These are phyloP conservation scores for Aspergillus sp. DNA, from an alignment of 2,329 filamentous ascomycete genomes.

Conservation along the genomic window DNA sequence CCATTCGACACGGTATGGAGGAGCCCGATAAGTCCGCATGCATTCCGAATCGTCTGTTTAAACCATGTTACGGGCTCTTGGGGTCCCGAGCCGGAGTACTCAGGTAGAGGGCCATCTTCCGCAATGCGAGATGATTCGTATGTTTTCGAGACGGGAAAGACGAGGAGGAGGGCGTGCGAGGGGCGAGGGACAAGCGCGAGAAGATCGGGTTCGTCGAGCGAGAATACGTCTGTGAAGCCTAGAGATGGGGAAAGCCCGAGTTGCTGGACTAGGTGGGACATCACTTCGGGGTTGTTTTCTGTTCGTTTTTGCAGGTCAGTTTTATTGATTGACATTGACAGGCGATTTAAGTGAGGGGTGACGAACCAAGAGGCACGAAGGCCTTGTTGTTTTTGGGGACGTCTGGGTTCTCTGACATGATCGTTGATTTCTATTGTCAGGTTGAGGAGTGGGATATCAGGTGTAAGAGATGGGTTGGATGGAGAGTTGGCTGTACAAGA, in stretches of 20 bases:
- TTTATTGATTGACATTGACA: neutral
- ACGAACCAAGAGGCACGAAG: slow-evolving; percentile 49
- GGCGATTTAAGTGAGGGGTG: neutral
- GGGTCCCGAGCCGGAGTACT: slow-evolving; percentile 68
- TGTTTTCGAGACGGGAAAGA: slow-evolving; percentile 78
- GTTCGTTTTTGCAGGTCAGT: slow-evolving; percentile 1
- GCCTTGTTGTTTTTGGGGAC: slow-evolving; percentile 44
- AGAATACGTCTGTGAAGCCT: slow-evolving; percentile 87
- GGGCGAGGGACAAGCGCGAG: slow-evolving; percentile 86
- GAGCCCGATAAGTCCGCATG: slow-evolving; percentile 86
- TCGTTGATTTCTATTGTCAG: neutral
- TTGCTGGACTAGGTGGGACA: slow-evolving; percentile 77
- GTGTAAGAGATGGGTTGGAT: neutral
- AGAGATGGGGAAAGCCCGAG: slow-evolving; percentile 80
- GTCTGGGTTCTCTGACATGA: slow-evolving; percentile 36
- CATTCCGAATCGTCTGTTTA: slow-evolving; percentile 90
- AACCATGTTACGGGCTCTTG: slow-evolving; percentile 86
- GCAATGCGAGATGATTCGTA: slow-evolving; percentile 75
- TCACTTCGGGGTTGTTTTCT: slow-evolving; percentile 83
- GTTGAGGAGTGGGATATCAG: neutral
- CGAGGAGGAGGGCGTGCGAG: slow-evolving; percentile 82
- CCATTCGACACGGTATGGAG: slow-evolving; percentile 83
- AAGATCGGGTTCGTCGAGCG: slow-evolving; percentile 79
- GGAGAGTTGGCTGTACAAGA: neutral
- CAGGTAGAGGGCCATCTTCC: slow-evolving; percentile 65